Evolutionary conservation across 805 yeast species (phyloP).

Genomic region (Ogataea wickerhamii): DNA sequence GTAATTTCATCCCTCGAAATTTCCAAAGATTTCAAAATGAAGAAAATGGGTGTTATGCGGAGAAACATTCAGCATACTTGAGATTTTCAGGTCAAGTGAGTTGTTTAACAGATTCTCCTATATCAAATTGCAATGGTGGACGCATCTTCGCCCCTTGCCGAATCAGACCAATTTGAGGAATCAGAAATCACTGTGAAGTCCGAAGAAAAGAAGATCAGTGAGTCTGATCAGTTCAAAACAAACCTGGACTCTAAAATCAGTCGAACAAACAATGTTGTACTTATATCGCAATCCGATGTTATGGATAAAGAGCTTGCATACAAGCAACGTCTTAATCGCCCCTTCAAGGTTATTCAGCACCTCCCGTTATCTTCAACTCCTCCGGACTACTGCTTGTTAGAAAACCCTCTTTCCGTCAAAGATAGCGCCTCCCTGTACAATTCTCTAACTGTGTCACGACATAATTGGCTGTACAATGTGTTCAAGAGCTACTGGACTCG

Average conservation of each 20-base stretch:
- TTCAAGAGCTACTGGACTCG: conserved; percentile 73
- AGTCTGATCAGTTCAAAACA: conserved; percentile 6
- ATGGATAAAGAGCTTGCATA: conserved; percentile 29
- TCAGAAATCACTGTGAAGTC: neutral
- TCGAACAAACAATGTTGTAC: conserved; percentile 22
- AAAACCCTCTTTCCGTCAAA: conserved; percentile 62
- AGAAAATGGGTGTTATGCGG: too few species aligned
- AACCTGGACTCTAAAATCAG: conserved; percentile 16
- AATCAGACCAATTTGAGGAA: neutral
- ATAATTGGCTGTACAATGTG: conserved; percentile 61
- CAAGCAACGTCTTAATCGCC: conserved; percentile 38
- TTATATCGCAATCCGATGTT: conserved; percentile 30
- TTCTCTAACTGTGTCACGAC: conserved; percentile 71
- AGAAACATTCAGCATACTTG: too few species aligned
- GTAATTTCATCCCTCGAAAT: too few species aligned
- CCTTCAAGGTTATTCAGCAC: conserved; percentile 62
- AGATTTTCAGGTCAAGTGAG: too few species aligned
- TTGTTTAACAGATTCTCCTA: too few species aligned
- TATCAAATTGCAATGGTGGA: too few species aligned
- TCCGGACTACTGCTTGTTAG: conserved; percentile 63
- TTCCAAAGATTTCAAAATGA: too few species aligned
- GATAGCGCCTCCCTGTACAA: conserved; percentile 72
- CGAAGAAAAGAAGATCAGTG: neutral
- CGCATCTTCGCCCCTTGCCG: neutral
- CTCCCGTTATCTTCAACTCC: conserved; percentile 62